These are phyloP conservation scores for Tulasnella sp. DNA, from an alignment of 768 basidiomycete genomes.

Conservation along the genomic window DNA sequence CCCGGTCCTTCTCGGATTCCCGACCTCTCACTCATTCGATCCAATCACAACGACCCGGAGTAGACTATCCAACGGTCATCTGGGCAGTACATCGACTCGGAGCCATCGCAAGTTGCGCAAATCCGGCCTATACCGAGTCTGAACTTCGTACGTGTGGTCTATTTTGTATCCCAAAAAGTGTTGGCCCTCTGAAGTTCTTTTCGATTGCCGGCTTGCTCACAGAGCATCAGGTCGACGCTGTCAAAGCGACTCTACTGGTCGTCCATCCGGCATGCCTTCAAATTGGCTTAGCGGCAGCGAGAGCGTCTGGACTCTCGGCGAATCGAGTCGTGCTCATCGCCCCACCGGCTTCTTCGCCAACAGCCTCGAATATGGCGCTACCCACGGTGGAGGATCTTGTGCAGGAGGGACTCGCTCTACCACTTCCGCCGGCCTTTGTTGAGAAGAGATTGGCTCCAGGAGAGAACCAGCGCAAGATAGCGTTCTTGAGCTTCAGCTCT, in stretches of 20 bases:
- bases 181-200: background rate
- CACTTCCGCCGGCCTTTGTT: slow-evolving; percentile 26
- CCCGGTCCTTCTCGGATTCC: background rate
- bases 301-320: slow-evolving; percentile 20
- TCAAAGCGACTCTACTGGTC: slow-evolving; percentile 16
- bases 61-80: slow-evolving; percentile 18
- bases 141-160: slow-evolving; percentile 16
- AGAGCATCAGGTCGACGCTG: slow-evolving; percentile 16
- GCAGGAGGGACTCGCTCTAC: slow-evolving; percentile 33
- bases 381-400: slow-evolving; percentile 31
- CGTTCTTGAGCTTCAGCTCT: slow-evolving; percentile 61
- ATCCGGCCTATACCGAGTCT: slow-evolving; percentile 18
- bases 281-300: slow-evolving; percentile 15
- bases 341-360: slow-evolving; percentile 23
- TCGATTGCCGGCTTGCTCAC: background rate
- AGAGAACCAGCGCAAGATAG: slow-evolving; percentile 58
- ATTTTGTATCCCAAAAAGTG: background rate
- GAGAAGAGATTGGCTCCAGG: slow-evolving; percentile 43
- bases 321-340: slow-evolving; percentile 16
- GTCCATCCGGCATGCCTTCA: slow-evolving; percentile 9
- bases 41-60: background rate
- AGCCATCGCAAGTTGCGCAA: slow-evolving; percentile 19
- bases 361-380: background rate
- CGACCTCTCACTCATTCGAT: background rate
- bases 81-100: slow-evolving; percentile 20